Evolutionary conservation across 176 grass and related monocot species (phyloP).

Genomic region (bread wheat (Triticum aestivum)): IWGSC_CS_RefSeq_v2.1 NC_057801.1:680185060-680185559

Average conservation of each 20-base stretch:
- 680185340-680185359: not conserved
- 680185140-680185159: constrained; percentile 60
- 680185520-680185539: not conserved
- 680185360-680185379: not conserved
- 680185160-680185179: constrained; percentile 60
- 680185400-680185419: not conserved
- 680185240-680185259: not conserved
- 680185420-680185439: not conserved
- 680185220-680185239: not conserved
- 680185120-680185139: constrained; percentile 85
- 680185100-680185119: constrained; percentile 79
- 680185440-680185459: constrained; percentile 40
- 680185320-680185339: constrained; percentile 22
- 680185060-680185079: constrained; percentile 89
- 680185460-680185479: constrained; percentile 23
- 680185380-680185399: not conserved
- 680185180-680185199: constrained; percentile 29
- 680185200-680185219: constrained; percentile 31
- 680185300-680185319: constrained; percentile 7
- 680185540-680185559: not conserved
- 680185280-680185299: constrained; percentile 23
- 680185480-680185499: not conserved
- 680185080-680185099: constrained; percentile 94
- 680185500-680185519: constrained; percentile 2
- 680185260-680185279: constrained; percentile 46